These are phyloP conservation scores for Themeda triandra DNA, from an alignment of 176 grass and related monocot species.

Conservation along the genomic window DNA sequence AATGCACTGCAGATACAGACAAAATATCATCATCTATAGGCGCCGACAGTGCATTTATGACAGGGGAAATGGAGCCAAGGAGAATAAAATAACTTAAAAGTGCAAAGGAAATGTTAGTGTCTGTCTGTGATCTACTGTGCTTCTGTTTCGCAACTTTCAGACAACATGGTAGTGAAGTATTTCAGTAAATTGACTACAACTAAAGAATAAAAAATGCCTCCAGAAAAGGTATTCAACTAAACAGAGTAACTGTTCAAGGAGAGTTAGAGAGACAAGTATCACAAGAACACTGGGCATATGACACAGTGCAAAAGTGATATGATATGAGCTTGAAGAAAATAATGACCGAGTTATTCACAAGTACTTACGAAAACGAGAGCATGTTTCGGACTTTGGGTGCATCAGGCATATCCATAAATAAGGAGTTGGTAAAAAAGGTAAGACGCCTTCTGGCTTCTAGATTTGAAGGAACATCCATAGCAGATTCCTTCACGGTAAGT, in stretches of 20 bases:
- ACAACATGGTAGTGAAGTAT: background rate
- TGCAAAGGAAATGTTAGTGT: background rate
- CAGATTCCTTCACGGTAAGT: slow-evolving; percentile 91
- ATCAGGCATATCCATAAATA: slow-evolving; percentile 99
- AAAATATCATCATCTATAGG: slow-evolving; percentile 15
- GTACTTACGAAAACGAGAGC: slow-evolving; percentile 94
- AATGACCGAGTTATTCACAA: slow-evolving; percentile 10
- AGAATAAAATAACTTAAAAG: background rate
- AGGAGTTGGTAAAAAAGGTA: slow-evolving; percentile 91
- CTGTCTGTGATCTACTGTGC: background rate
- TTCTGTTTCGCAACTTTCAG: slow-evolving; percentile 12
- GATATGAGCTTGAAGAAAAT: slow-evolving; percentile 35
- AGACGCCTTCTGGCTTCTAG: slow-evolving; percentile 84
- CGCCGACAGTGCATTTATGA: background rate
- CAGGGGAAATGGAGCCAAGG: slow-evolving; percentile 12
- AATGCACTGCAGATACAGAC: slow-evolving; percentile 50
- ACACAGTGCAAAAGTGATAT: background rate
- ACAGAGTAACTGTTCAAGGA: background rate
- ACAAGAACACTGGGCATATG: background rate
- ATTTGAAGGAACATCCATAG: slow-evolving; percentile 95
- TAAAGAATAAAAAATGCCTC: slow-evolving; percentile 2
- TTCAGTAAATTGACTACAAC: slow-evolving; percentile 17
- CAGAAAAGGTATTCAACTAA: background rate
- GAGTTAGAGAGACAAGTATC: background rate
- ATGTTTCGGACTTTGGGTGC: slow-evolving; percentile 93